Evolutionary conservation across 2,329 filamentous ascomycete genomes (phyloP).

Genomic region (Zarea fungicola): DNA sequence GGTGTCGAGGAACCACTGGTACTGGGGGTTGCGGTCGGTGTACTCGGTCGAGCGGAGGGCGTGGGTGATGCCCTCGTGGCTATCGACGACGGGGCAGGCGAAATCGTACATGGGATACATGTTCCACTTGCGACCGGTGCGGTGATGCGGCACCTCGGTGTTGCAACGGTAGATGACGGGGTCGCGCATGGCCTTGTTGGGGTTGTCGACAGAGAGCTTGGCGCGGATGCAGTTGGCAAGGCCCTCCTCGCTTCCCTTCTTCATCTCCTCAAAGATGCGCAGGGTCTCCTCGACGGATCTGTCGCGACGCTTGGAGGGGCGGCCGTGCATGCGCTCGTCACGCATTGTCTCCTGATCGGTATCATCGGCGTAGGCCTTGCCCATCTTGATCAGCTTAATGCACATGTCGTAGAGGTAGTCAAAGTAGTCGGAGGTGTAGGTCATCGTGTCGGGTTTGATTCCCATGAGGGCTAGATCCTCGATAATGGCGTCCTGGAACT

Average conservation of each 20-base stretch:
- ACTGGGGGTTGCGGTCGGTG: slow-evolving; percentile 80
- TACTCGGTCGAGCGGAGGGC: slow-evolving; percentile 82
- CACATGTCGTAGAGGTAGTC: slow-evolving; percentile 84
- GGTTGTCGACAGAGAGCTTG: slow-evolving; percentile 85
- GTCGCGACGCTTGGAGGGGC: slow-evolving; percentile 76
- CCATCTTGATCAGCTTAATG: slow-evolving; percentile 77
- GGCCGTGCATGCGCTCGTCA: slow-evolving; percentile 75
- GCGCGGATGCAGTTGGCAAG: slow-evolving; percentile 86
- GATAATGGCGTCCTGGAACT: slow-evolving; percentile 90
- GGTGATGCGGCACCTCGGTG: slow-evolving; percentile 60
- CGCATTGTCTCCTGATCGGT: slow-evolving; percentile 87
- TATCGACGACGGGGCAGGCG: slow-evolving; percentile 76
- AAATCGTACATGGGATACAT: slow-evolving; percentile 87
- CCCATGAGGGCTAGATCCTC: slow-evolving; percentile 89
- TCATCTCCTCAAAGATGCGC: slow-evolving; percentile 89
- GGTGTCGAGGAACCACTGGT: slow-evolving; percentile 77
- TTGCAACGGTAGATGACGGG: slow-evolving; percentile 94
- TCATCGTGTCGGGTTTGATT: slow-evolving; percentile 79
- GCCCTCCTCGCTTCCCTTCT: slow-evolving; percentile 73
- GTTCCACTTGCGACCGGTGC: slow-evolving; percentile 75
- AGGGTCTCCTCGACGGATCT: slow-evolving; percentile 77
- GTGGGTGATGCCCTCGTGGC: slow-evolving; percentile 76
- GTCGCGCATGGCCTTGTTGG: slow-evolving; percentile 93
- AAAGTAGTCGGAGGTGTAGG: slow-evolving; percentile 95
- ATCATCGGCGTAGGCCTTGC: slow-evolving; percentile 90